phyloP scores from a whole-genome alignment of 108 stramenopile genomes.

The Skeletonema menzelii region DNA sequence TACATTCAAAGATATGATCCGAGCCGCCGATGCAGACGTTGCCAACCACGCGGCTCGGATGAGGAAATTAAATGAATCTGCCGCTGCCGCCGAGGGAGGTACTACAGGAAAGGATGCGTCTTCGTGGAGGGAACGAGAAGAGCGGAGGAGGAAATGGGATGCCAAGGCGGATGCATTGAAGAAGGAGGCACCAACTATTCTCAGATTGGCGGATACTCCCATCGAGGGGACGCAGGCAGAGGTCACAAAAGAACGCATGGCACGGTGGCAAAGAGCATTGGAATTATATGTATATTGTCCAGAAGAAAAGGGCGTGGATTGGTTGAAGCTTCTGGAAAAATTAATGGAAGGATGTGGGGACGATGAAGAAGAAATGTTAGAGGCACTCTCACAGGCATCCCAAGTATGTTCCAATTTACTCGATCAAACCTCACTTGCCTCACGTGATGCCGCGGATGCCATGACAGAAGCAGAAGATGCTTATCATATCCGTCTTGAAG shows the following conservation, averaged over 20 bases:
- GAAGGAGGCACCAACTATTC: conserved; percentile 27
- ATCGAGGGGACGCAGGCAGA: conserved; percentile 60
- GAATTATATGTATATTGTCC: conserved; percentile 79
- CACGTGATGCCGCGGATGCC: conserved; percentile 65
- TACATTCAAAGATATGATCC: conserved; percentile 36
- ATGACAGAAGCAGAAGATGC: conserved; percentile 65
- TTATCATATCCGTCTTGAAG: conserved; percentile 81
- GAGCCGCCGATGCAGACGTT: conserved; percentile 42
- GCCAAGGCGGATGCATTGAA: conserved; percentile 32
- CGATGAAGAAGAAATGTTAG: conserved; percentile 81
- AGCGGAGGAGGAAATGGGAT: conserved; percentile 30
- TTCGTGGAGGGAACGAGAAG: conserved; percentile 23
- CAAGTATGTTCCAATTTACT: conserved; percentile 63
- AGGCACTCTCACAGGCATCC: conserved; percentile 65
- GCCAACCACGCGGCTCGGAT: conserved; percentile 31
- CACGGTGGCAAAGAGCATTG: conserved; percentile 76
- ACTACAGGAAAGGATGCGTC: conserved; percentile 5
- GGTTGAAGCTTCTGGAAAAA: conserved; percentile 66
- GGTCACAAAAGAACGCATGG: conserved; percentile 56
- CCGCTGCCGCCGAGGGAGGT: neutral
- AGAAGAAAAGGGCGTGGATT: conserved; percentile 48
- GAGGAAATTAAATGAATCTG: conserved; percentile 11
- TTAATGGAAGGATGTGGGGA: conserved; percentile 62
- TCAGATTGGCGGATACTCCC: conserved; percentile 16
- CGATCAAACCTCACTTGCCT: conserved; percentile 60